Base-by-base conservation (phyloP, 1,284 basidiomycete genomes). In the Fomes fomentarius region DNA sequence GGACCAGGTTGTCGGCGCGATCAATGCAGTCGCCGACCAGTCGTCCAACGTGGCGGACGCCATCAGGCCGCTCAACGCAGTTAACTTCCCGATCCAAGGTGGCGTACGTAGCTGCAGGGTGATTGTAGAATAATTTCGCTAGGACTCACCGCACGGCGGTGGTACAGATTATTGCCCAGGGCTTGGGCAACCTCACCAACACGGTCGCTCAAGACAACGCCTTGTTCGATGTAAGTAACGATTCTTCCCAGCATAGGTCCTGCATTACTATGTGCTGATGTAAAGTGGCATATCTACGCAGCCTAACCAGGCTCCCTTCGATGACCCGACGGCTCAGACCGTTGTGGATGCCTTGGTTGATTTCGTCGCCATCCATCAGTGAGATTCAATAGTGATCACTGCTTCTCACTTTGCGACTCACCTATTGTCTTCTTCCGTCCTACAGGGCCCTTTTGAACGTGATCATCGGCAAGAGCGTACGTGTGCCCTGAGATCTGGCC, bases 401-500 rank as follows among this genome's bases (percentile, higher is more conserved):
- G 33, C 11, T 22, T n/a, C 3, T 21, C 38, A 21, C 38, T 6
- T 30, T 12, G 28, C 28, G 28, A 30, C 12, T 30, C 28, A n/a
- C n/a, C n/a, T n/a, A n/a, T n/a, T 30, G 12, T 7, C 6, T 12
- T 7, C 5, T 21, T 39, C 17, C 38, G 38, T 22, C 35, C 7
- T 14, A 2, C 19, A 51, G 50, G 34, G 41, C 25, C 17, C 42
- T 51, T 4, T 35, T 51, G 31, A 35, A 43, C 35, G 17, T 28
- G 9, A 38, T 51, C 31, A 51, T 51, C 28, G 50, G 50, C n/a
- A 50, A 51, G n/a, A 31, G 44, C 26, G 42, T 51, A 31, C 33
- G 42, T 45, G 25, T 9, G 8, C 12, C 12, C n/a, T n/a, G n/a
- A n/a, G n/a, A n/a, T n/a, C n/a, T n/a, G n/a, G n/a, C n/a, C n/a